Conservation (phyloP, 257 asterid species). For the Solanum gandarillasii region DNA sequence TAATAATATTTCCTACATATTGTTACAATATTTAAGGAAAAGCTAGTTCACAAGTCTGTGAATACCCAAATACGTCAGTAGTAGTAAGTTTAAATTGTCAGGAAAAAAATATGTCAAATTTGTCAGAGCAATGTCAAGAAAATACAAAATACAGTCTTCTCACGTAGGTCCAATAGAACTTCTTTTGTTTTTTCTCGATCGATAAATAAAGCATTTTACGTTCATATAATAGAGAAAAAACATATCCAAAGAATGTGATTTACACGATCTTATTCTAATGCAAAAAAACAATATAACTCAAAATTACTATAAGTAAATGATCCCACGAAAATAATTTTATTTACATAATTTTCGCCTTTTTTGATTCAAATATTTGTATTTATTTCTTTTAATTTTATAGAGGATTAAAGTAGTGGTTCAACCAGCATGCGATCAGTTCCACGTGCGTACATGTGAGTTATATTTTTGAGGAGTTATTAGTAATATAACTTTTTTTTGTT, state of each 20-base stretch:
- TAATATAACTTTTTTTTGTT: neutral
- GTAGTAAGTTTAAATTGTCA: neutral
- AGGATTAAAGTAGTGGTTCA: neutral
- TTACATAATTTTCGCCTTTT: neutral
- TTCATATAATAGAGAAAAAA: neutral
- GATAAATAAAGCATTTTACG: too few species aligned
- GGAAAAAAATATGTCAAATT: neutral
- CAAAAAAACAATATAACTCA: too few species aligned
- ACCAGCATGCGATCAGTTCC: constrained; percentile 17
- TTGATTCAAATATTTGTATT: neutral
- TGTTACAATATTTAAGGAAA: neutral
- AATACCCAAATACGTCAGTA: neutral
- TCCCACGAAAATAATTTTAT: too few species aligned
- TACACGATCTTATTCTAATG: too few species aligned
- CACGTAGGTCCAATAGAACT: neutral
- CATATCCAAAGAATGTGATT: too few species aligned
- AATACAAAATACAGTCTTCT: neutral
- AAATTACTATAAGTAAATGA: too few species aligned
- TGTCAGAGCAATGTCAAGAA: neutral
- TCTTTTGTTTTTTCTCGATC: neutral
- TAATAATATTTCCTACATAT: neutral
- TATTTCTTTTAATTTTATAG: too few species aligned
- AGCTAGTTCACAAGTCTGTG: neutral
- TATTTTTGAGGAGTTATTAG: neutral
- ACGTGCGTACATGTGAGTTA: constrained; percentile 26